Conservation (phyloP, 371 early-diverging fungal genomes). For the Mortierella sp. region DNA sequence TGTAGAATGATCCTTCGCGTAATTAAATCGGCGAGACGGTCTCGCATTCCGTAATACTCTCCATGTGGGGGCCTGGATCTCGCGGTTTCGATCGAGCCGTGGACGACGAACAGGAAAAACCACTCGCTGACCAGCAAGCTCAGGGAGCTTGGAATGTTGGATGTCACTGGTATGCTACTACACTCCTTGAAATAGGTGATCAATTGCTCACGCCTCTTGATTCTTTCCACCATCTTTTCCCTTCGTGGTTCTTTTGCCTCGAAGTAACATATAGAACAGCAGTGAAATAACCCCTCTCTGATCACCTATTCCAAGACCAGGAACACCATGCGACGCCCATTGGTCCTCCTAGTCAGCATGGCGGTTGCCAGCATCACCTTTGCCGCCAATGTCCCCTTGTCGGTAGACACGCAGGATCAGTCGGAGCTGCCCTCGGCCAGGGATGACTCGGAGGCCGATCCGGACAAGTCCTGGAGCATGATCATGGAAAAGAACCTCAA, state of each 20-base stretch:
- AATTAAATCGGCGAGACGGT: no score
- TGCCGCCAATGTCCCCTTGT: not conserved
- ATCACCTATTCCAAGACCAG: not conserved
- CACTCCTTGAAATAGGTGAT: no score
- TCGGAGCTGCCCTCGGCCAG: not conserved
- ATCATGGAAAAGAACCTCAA: conserved; percentile 3
- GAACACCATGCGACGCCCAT: conserved; percentile 18
- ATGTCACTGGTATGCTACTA: no score
- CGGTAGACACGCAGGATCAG: not conserved
- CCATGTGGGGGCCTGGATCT: no score
- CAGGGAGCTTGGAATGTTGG: no score
- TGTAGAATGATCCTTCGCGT: not conserved
- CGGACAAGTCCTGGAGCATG: no score
- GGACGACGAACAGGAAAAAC: no score
- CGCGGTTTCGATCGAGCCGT: no score
- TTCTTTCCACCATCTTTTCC: not conserved
- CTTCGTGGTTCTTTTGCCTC: not conserved
- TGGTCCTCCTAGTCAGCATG: conserved; percentile 35
- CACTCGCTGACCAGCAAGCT: no score
- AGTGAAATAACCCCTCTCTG: not conserved
- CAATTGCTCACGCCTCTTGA: no score
- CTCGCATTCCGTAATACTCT: no score
- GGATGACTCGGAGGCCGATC: no score
- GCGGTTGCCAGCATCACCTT: conserved; percentile 24
- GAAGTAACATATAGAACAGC: not conserved